Evolutionary conservation across 257 asterid genomes (phyloP).

Genomic region (Solanum peruvianum): DNA sequence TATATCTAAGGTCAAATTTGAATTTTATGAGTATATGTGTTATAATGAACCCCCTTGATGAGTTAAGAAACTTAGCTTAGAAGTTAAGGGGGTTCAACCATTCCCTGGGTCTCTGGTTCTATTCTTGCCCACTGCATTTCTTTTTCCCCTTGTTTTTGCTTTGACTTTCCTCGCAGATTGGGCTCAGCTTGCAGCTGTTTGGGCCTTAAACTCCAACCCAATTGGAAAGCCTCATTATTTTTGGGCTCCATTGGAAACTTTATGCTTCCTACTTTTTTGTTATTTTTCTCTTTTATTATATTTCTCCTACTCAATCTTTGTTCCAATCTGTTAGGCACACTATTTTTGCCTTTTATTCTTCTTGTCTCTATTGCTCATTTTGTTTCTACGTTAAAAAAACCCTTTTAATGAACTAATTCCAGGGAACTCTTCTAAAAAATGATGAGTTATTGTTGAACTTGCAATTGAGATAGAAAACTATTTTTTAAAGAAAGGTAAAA

Average conservation of each 20-base stretch:
- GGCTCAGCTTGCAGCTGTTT: background rate
- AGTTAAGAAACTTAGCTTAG: background rate
- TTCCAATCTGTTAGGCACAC: background rate
- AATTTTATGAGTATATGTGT: background rate
- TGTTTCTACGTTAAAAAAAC: background rate
- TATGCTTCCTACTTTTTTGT: background rate
- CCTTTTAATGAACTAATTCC: background rate
- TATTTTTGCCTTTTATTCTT: background rate
- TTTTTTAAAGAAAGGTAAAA: background rate
- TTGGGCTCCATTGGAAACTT: background rate
- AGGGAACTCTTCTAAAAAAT: background rate
- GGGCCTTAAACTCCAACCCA: background rate
- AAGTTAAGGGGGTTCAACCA: background rate
- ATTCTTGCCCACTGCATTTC: background rate
- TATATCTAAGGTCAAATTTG: background rate
- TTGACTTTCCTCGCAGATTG: background rate
- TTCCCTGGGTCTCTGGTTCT: background rate
- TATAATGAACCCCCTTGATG: background rate
- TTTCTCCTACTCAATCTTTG: background rate
- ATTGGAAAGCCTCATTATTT: background rate
- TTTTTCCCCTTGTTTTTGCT: background rate
- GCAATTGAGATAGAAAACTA: background rate
- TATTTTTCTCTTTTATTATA: background rate
- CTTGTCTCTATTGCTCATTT: background rate
- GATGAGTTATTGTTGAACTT: background rate